Conservation (phyloP, 2,329 filamentous ascomycete genomes). For the Aspergillus alliaceus region DNA sequence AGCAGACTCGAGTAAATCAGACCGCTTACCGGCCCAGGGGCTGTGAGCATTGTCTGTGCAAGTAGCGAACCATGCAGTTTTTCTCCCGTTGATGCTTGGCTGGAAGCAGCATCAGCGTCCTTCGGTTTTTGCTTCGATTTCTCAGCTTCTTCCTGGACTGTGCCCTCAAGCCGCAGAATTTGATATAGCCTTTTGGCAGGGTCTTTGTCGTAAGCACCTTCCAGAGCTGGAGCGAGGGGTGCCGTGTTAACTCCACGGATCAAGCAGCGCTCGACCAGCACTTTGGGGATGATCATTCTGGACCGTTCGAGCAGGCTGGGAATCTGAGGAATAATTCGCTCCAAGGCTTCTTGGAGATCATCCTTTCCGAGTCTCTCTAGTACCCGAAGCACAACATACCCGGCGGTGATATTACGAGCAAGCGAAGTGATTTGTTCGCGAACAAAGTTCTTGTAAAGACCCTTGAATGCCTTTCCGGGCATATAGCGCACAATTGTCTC, state of each 20-base stretch:
- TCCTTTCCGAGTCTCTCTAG: slow-evolving; percentile 83
- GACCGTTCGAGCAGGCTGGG: slow-evolving; percentile 71
- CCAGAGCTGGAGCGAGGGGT: slow-evolving; percentile 57
- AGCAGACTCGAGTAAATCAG: slow-evolving; percentile 73
- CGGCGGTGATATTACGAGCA: slow-evolving; percentile 85
- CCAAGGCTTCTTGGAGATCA: slow-evolving; percentile 72
- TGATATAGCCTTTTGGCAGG: slow-evolving; percentile 54
- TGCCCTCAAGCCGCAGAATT: slow-evolving; percentile 59
- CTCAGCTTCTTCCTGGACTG: slow-evolving; percentile 47
- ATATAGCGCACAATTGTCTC: slow-evolving; percentile 80
- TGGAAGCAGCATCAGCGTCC: slow-evolving; percentile 37
- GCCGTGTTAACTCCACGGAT: slow-evolving; percentile 62
- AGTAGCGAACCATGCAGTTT: slow-evolving; percentile 82
- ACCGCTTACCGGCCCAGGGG: slow-evolving; percentile 66
- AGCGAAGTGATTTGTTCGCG: slow-evolving; percentile 76
- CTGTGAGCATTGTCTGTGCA: slow-evolving; percentile 73
- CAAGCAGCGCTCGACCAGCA: slow-evolving; percentile 78
- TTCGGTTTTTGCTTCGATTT: slow-evolving; percentile 43
- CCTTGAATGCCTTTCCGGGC: slow-evolving; percentile 88
- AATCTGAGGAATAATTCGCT: slow-evolving; percentile 71
- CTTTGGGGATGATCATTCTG: slow-evolving; percentile 75
- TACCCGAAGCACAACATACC: slow-evolving; percentile 80
- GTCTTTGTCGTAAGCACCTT: slow-evolving; percentile 57
- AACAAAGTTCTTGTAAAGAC: slow-evolving; percentile 77
- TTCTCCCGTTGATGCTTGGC: slow-evolving; percentile 28